Base-by-base conservation (phyloP, 163 green algal species). In the Scenedesmus sp. region DNA sequence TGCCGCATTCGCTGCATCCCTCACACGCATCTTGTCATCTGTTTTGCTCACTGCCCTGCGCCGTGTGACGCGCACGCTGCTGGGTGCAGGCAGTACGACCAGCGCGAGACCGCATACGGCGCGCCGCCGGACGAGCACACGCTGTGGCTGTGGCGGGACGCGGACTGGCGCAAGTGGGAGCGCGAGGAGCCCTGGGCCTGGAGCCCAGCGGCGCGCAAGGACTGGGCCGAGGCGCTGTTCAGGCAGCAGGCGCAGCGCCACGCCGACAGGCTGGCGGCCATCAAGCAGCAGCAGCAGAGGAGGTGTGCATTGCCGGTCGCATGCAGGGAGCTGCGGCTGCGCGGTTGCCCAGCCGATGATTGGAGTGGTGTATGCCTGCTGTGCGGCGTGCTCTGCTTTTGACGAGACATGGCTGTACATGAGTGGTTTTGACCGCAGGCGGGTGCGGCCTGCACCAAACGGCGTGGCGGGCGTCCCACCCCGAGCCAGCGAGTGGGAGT, bases 131-230 rank as follows among this genome's bases (percentile, higher is more conserved):
- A 92, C 51, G 88, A 85, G n/a, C 88, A 92, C 82, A 92, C 88
- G 0, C 81, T 92, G 44, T 92, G 88, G 88, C 81, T 92, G 22
- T 92, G 88, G 88, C 72, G 80, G 42, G 88, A 92, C 53, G 26
- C 81, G 24, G 88, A 92, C 81, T 92, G 88, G 88, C 81, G 88
- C 49, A 92, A 80, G 26, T 92, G 88, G 88, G 88, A 92, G 81
- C 59, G 68, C 12, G 88, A 92, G 1, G 88, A 92, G 42, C 83
- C 9, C 0, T 92, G 88, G 88, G 20, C 49, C 35, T 92, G 88
- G 88, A 49, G 53, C 13, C n/a, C 81, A 13, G 49, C 9, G 18
- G 35, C 24, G 33, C 81, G 88, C 44, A 81, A 33, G 51, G 30
- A 33, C 20, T 89, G 81, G 88, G 88, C 88, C 0, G 80, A 88